phyloP scores from a whole-genome alignment of 2,329 filamentous ascomycete species.

The Stemphylium vesicarium region DNA sequence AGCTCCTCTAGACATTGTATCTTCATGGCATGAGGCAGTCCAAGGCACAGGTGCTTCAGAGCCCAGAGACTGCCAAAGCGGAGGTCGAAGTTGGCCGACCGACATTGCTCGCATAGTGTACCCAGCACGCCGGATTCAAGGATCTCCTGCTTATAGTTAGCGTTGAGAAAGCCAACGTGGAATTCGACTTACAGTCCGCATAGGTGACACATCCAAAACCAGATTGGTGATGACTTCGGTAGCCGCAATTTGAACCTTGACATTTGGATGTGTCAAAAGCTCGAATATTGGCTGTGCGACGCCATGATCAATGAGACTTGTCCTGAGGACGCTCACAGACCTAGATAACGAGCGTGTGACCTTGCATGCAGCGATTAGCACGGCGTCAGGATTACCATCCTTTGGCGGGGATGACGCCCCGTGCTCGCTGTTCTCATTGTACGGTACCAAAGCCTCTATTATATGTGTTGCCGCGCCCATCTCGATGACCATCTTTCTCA shows the following conservation, averaged over 20 bases:
- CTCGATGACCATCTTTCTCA: conserved; percentile 81
- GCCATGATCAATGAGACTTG: conserved; percentile 83
- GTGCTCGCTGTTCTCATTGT: conserved; percentile 50
- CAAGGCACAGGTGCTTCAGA: conserved; percentile 85
- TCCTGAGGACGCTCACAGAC: conserved; percentile 83
- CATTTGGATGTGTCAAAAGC: conserved; percentile 74
- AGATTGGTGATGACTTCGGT: conserved; percentile 86
- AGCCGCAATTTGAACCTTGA: conserved; percentile 84
- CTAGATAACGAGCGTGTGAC: conserved; percentile 81
- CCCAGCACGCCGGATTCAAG: conserved; percentile 75
- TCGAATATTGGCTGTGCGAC: conserved; percentile 78
- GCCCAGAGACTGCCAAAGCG: conserved; percentile 91
- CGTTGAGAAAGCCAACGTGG: not conserved
- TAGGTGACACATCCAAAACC: conserved; percentile 85
- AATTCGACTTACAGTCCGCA: conserved; percentile 74
- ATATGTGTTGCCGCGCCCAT: conserved; percentile 82
- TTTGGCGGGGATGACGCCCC: conserved; percentile 45
- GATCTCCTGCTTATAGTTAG: conserved; percentile 59
- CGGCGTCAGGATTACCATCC: conserved; percentile 78
- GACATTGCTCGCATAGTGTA: conserved; percentile 82
- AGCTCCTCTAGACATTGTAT: conserved; percentile 79
- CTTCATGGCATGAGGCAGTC: conserved; percentile 73
- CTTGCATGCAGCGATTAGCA: conserved; percentile 85
- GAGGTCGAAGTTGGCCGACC: conserved; percentile 78
- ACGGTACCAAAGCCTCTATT: conserved; percentile 77